Percentiles rank a stretch among this genome's conserved stretches.
Conservation (phyloP, 305 asterid species). For the Plantago rigida region DNA sequence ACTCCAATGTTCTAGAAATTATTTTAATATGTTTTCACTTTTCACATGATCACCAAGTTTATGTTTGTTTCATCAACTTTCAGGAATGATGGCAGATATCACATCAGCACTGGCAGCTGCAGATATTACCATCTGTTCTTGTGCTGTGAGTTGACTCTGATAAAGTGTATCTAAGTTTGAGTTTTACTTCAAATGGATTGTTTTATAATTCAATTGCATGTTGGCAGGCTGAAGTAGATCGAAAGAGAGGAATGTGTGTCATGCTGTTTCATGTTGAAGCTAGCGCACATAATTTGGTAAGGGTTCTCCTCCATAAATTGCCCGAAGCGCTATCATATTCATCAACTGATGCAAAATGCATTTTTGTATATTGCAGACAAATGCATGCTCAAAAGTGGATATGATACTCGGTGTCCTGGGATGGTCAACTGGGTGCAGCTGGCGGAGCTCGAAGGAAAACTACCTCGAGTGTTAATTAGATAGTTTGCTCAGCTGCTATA, state of each 20-base stretch:
- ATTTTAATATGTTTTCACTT: slow-evolving; percentile 1
- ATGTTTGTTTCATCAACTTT: slow-evolving; percentile 18
- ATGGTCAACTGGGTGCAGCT: slow-evolving; percentile 94
- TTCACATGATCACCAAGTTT: neutral
- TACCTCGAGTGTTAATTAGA: slow-evolving; percentile 53
- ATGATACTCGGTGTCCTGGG: slow-evolving; percentile 72
- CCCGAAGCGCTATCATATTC: neutral
- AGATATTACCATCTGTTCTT: slow-evolving; percentile 67
- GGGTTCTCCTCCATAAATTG: slow-evolving; percentile 15
- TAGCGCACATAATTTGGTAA: slow-evolving; percentile 66
- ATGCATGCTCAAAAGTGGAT: slow-evolving; percentile 66
- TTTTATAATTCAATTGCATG: neutral
- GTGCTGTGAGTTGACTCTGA: slow-evolving; percentile 55
- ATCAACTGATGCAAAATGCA: slow-evolving; percentile 2
- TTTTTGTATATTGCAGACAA: slow-evolving; percentile 35
- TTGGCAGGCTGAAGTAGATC: slow-evolving; percentile 73
- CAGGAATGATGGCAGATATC: slow-evolving; percentile 91
- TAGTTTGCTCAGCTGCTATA: slow-evolving; percentile 28
- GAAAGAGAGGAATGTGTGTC: slow-evolving; percentile 68
- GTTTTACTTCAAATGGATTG: slow-evolving; percentile 10
- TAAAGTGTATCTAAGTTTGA: slow-evolving; percentile 8
- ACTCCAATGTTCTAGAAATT: neutral
- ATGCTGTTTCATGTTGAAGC: slow-evolving; percentile 76
- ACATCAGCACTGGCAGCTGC: slow-evolving; percentile 67
- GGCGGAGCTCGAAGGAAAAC: slow-evolving; percentile 52